Evolutionary conservation across 148 eudicot genomes (phyloP).

Genomic region (Rhododendron molle): DNA sequence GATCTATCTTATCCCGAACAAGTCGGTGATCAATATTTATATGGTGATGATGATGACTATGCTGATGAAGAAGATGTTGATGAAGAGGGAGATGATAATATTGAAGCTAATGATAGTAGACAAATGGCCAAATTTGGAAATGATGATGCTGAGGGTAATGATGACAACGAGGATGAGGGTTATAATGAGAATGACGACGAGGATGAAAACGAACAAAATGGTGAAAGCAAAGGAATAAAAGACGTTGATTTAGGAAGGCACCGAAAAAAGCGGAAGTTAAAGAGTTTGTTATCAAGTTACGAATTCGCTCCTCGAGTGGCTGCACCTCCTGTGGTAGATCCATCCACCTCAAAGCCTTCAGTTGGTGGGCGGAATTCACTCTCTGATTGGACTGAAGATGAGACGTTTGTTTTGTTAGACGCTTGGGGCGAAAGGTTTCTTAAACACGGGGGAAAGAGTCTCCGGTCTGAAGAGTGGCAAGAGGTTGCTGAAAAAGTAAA

Average conservation of each 20-base stretch:
- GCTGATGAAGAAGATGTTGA: slow-evolving; percentile 35
- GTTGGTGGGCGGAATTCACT: slow-evolving; percentile 43
- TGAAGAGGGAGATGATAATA: slow-evolving; percentile 30
- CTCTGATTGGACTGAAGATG: slow-evolving; percentile 72
- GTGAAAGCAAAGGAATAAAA: slow-evolving; percentile 11
- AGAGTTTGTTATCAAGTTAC: slow-evolving; percentile 53
- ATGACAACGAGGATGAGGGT: slow-evolving; percentile 18
- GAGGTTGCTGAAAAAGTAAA: slow-evolving; percentile 70
- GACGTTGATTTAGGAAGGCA: slow-evolving; percentile 25
- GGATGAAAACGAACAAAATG: slow-evolving; percentile 15
- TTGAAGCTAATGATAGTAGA: slow-evolving; percentile 23
- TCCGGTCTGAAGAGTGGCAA: slow-evolving; percentile 70
- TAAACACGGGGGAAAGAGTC: slow-evolving; percentile 62
- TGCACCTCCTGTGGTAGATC: slow-evolving; percentile 23
- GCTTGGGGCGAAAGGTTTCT: slow-evolving; percentile 75
- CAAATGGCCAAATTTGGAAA: slow-evolving; percentile 35
- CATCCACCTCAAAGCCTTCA: slow-evolving; percentile 29
- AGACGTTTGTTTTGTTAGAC: slow-evolving; percentile 59
- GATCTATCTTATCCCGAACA: slow-evolving; percentile 19
- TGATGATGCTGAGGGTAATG: slow-evolving; percentile 23
- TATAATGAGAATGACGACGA: slow-evolving; percentile 32
- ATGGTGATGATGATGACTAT: slow-evolving; percentile 14
- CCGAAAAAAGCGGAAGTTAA: slow-evolving; percentile 63
- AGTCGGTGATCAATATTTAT: slow-evolving; percentile 4
- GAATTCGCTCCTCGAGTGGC: slow-evolving; percentile 71